These are phyloP conservation scores for Colletotrichum sp. DNA, from an alignment of 2,329 filamentous ascomycete species.

Conservation along the genomic window DNA sequence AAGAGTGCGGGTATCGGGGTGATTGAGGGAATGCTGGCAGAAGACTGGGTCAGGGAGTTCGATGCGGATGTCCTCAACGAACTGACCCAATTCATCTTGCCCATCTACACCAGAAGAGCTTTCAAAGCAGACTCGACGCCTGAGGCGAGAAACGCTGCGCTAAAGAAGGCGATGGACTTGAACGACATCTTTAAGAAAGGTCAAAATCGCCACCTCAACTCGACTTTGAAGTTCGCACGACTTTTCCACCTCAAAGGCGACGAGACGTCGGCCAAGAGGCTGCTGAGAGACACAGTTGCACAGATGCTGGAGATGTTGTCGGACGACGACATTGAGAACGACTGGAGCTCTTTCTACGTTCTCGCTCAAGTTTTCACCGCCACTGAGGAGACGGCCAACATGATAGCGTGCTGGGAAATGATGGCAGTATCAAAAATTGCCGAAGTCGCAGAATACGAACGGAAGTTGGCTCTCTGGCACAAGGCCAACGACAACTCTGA, in stretches of 20 bases:
- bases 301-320: neutral
- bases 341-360: neutral
- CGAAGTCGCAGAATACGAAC: neutral
- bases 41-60: neutral
- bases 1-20: neutral
- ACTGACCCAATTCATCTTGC: neutral
- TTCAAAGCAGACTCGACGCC: neutral
- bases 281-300: too few species aligned
- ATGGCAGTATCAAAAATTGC: neutral
- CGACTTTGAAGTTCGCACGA: neutral
- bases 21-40: neutral
- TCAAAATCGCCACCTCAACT: too few species aligned
- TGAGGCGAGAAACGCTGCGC: rapidly evolving
- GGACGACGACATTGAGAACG: neutral
- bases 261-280: neutral
- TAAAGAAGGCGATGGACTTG: neutral
- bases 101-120: neutral
- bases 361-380: neutral
- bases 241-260: neutral
- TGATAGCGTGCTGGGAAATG: neutral
- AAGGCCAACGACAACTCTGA: neutral
- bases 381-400: neutral
- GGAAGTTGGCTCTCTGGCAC: neutral
- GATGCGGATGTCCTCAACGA: neutral
- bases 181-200: neutral